Base-by-base conservation (phyloP, 768 basidiomycete species). In the Leccinum variicolor region DNA sequence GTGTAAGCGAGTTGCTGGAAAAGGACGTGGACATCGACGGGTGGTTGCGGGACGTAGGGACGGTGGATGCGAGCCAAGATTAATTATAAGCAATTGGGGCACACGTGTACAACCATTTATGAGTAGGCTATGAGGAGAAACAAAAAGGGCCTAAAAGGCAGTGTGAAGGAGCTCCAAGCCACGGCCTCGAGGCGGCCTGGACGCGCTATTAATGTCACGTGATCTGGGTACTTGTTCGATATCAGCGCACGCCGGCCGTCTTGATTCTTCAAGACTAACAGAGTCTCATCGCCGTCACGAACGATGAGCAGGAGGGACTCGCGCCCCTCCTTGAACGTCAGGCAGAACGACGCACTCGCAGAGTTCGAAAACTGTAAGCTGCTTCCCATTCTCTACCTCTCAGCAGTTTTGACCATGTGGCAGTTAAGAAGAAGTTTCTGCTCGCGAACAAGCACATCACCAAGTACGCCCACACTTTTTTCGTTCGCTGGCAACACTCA, bases 391-490 rank as follows among this genome's bases (percentile, higher is more conserved):
- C 11, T 15, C 19, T 10, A n/a, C 8, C 48, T 14, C 28, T 17
- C 48, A 11, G 19, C 6, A 34, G 39, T 13, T 33, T 55, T 69
- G 50, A 69, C 61, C 19, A 51, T 33, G 67, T 79, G 72, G 72
- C 69, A 93, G 91, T 92, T 79, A 92, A 92, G 85, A 91, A 90
- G 85, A 92, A 91, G 76, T 92, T 92, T 66, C 79, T 93, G 21
- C 85, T 92, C 58, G 90, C 90, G 57, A 93, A 93, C 76, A 92
- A 92, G 74, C 91, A 92, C 74, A 93, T 93, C 69, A 92, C 91
- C 25, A 93, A 92, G 90, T 92, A 64, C 39, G 81, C 71, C 34
- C 49, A 17, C 15, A 55, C 54, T 39, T 53, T 52, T n/a, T 29
- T 51, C 41, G 23, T 45, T n/a, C 48, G 51, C 41, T 51, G 53